A percentile compares a stretch with the other conserved stretches of the same genome.
phyloP scores from a whole-genome alignment of 306 rosid species.

The Medicago lupulina region DNA sequence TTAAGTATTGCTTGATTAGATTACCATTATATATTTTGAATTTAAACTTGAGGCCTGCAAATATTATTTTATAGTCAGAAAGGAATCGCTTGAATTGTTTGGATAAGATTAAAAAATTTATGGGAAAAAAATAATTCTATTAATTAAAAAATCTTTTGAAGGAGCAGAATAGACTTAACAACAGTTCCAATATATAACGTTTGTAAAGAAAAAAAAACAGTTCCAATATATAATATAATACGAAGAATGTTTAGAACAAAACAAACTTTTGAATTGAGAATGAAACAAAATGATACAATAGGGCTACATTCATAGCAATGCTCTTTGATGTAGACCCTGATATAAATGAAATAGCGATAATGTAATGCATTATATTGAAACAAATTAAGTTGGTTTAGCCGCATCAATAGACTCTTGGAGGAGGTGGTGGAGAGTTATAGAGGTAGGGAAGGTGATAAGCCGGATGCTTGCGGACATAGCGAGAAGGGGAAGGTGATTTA shows the following conservation, averaged over 20 bases:
- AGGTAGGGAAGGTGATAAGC: not conserved
- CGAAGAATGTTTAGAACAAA: not conserved
- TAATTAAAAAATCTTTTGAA: too few relatives aligned
- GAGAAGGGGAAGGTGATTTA: not conserved
- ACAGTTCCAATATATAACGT: not conserved
- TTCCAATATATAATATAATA: not conserved
- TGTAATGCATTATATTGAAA: not conserved
- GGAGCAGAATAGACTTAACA: too few relatives aligned
- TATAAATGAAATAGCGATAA: not conserved
- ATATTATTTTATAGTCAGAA: not conserved
- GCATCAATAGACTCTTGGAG: constrained; percentile 4
- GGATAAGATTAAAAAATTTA: not conserved
- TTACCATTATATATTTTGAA: not conserved
- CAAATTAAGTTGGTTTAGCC: not conserved
- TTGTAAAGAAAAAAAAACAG: too few relatives aligned
- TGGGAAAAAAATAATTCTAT: not conserved
- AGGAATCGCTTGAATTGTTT: not conserved
- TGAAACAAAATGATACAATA: not conserved
- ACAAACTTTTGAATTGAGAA: not conserved
- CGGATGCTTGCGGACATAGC: not conserved
- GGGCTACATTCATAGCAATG: not conserved
- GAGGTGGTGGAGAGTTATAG: constrained; percentile 3
- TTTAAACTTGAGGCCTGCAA: not conserved
- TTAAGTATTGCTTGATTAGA: not conserved
- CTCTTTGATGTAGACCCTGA: not conserved